Evolutionary conservation across 2,329 filamentous ascomycete species (phyloP).

Genomic region (Colletotrichum sp.): DNA sequence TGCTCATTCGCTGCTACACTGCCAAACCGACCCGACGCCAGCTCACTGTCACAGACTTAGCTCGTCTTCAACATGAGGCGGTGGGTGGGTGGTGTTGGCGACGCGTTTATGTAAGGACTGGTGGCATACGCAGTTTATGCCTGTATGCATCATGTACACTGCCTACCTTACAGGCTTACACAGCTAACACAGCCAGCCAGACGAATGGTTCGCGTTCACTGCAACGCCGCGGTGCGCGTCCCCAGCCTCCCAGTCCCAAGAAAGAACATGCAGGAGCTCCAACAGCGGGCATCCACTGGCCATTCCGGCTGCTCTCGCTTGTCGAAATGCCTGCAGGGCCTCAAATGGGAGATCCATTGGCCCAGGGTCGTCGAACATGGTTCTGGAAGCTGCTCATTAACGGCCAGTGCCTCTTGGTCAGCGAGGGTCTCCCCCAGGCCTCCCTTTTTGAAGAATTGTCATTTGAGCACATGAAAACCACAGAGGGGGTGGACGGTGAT

Average conservation of each 20-base stretch:
- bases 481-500: neutral
- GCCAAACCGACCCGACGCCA: constrained; percentile 6
- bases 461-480: neutral
- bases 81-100: neutral
- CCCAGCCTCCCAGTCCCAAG: neutral
- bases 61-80: neutral
- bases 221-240: neutral
- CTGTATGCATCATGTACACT: neutral
- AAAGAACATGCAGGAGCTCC: neutral
- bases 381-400: constrained; percentile 15
- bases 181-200: neutral
- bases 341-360: constrained; percentile 7
- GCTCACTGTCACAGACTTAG: neutral
- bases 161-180: neutral
- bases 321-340: constrained; percentile 6
- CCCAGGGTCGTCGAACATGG: neutral
- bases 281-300: neutral
- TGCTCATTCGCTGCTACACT: neutral
- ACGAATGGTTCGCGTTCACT: neutral
- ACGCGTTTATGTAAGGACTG: neutral
- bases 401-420: neutral
- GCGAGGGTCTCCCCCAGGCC: neutral
- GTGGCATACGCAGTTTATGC: neutral
- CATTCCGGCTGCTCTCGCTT: constrained; percentile 5
- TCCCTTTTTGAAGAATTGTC: neutral